phyloP scores from a whole-genome alignment of 2,329 filamentous ascomycete genomes.

The Moelleriella libera region DNA sequence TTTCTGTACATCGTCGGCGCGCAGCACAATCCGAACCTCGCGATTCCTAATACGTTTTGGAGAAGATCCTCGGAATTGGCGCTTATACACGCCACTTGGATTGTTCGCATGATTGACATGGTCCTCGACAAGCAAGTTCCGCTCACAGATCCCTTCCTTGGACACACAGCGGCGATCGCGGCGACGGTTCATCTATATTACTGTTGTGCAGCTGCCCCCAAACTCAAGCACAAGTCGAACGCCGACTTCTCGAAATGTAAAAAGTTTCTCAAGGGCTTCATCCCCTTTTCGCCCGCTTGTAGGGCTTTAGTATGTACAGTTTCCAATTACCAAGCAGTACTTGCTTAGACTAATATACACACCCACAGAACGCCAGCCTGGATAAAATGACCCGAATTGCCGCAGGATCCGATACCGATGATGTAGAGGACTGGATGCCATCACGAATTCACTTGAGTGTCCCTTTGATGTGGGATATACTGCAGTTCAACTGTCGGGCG shows the following conservation, averaged over 20 bases:
- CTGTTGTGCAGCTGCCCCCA: slow-evolving; percentile 32
- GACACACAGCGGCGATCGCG: slow-evolving; percentile 34
- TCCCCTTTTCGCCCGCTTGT: slow-evolving; percentile 31
- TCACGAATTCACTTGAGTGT: slow-evolving; percentile 37
- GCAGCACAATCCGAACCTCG: slow-evolving; percentile 34
- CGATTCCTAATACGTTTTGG: slow-evolving; percentile 41
- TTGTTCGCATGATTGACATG: slow-evolving; percentile 40
- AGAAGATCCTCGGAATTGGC: slow-evolving; percentile 34
- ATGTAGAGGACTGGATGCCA: slow-evolving; percentile 36
- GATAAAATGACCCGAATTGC: slow-evolving; percentile 35
- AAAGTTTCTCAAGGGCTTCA: slow-evolving; percentile 32
- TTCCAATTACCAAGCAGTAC: neutral
- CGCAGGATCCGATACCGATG: slow-evolving; percentile 30
- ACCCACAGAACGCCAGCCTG: slow-evolving; percentile 27
- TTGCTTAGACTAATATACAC: slow-evolving; percentile 4
- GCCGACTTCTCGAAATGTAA: slow-evolving; percentile 36
- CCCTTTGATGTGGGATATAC: slow-evolving; percentile 36
- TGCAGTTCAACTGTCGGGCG: slow-evolving; percentile 29
- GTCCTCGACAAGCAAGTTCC: slow-evolving; percentile 32
- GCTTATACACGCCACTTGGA: slow-evolving; percentile 36
- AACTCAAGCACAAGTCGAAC: slow-evolving; percentile 35
- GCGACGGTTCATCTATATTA: slow-evolving; percentile 39
- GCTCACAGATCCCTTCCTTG: slow-evolving; percentile 36
- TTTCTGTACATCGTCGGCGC: slow-evolving; percentile 38
- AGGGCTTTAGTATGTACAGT: slow-evolving; percentile 23